Evolutionary conservation across 495 filamentous ascomycete species (phyloP).

Genomic region (Xeromyces bisporus): DNA sequence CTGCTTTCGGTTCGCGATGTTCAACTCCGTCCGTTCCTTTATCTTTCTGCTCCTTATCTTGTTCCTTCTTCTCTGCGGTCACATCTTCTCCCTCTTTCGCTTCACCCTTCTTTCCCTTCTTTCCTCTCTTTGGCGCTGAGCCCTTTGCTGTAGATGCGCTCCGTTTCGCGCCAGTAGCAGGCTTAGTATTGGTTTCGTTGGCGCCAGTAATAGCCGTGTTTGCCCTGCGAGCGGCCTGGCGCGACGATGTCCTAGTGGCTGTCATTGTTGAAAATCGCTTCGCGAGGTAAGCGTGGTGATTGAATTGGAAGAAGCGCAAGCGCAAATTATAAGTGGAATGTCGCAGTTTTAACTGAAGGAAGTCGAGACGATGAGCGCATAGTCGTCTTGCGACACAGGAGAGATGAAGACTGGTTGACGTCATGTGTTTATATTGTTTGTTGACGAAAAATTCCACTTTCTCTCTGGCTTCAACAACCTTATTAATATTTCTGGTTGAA

Average conservation of each 20-base stretch:
- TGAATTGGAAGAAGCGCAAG: no score
- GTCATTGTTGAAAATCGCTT: conserved; percentile 10
- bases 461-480: no score
- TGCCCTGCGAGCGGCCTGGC: conserved; percentile 28
- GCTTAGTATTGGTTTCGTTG: conserved; percentile 11
- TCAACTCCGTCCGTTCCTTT: not conserved
- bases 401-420: conserved; percentile 13
- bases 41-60: conserved; percentile 1
- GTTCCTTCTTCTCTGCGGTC: conserved; percentile 1
- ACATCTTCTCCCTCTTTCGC: conserved; percentile 1
- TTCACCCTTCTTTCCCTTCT: conserved; percentile 11
- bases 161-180: conserved; percentile 17
- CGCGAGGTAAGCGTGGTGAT: no score
- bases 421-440: conserved; percentile 6
- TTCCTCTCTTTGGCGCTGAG: conserved; percentile 16
- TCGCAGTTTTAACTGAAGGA: no score
- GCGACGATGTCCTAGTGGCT: conserved; percentile 22
- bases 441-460: no score
- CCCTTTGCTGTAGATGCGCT: conserved; percentile 14
- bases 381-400: no score
- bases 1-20: not conserved
- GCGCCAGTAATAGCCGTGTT: conserved; percentile 24
- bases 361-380: no score
- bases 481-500: no score
- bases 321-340: not conserved